Evolutionary conservation across 2,329 filamentous ascomycete species (phyloP), one percentile per base, ranked within the genome.

Genomic region (Aspergillus aculeatus): DNA sequence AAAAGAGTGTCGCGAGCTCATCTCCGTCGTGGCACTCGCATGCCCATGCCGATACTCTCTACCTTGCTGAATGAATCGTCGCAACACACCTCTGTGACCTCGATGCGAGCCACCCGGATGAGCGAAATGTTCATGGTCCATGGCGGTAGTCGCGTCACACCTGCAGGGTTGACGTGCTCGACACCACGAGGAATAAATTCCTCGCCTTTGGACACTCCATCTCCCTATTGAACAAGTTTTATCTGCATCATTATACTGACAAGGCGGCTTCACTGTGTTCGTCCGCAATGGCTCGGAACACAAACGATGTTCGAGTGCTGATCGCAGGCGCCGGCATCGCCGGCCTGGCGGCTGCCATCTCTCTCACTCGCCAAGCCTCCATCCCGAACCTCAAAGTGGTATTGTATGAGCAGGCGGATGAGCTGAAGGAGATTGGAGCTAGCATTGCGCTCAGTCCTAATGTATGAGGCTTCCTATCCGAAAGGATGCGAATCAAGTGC

Each of bases 251-350:
- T 35, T 10, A 16, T 12, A 2, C 14, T 16, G 32, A 35, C 32
- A 10, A 12, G 32, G 11, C 12, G 11, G 32, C 5, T 44, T 19
- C 6, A 19, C 16, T 7, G 14, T 44, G 38, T 44, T n/a, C 16
- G 38, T 3, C 2, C n/a, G 38, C 14, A 35, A 58, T 58, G 56
- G 21, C 50, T n/a, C 24, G 24, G 5, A 44, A 26, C 12, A 54
- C n/a, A 4, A 19, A 49, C 11, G 14, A 31, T 2, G 2, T 82
- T 51, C 70, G 74, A 9, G 72, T 84, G 5, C 77, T 80, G 44
- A 81, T 84, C 49, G 71, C 79, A 2, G 82, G 82, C 29, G 81
- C 80, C 24, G 82, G 82, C 21, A 83, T 84, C 47, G 80, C 56
- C 75, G n/a, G 82, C 0, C 75, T 84, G 4, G 77, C 77, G 14